phyloP scores from a whole-genome alignment of 2,329 filamentous ascomycete species.

The Aspergillus pseudonomiae region DNA sequence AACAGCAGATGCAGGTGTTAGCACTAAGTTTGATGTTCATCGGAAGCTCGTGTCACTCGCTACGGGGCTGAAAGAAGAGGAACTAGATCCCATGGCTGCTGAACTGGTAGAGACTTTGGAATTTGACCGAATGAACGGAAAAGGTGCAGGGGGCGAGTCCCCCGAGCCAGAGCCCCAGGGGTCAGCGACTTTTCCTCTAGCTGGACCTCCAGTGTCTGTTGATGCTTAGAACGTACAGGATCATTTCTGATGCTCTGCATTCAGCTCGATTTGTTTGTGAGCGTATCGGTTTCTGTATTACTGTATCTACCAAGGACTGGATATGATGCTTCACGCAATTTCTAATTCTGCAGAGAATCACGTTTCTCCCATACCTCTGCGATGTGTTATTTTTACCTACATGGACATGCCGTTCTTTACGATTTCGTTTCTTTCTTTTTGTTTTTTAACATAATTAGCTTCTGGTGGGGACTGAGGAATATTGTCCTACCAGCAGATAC shows the following conservation, averaged over 20 bases:
- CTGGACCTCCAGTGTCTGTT: slow-evolving; percentile 35
- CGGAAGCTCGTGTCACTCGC: slow-evolving; percentile 51
- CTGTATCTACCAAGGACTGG: not conserved
- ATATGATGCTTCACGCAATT: not conserved
- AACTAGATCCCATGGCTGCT: slow-evolving; percentile 50
- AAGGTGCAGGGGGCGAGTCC: slow-evolving; percentile 30
- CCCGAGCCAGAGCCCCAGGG: slow-evolving; percentile 34
- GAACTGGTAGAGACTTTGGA: slow-evolving; percentile 51
- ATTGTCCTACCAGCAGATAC: slow-evolving; percentile 38
- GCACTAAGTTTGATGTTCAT: slow-evolving; percentile 51
- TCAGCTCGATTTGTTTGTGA: slow-evolving; percentile 5
- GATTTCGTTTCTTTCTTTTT: slow-evolving; percentile 5
- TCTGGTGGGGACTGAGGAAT: slow-evolving; percentile 23
- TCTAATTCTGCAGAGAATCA: not conserved
- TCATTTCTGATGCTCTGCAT: not conserved
- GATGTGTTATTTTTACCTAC: slow-evolving; percentile 20
- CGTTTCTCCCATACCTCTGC: slow-evolving; percentile 16
- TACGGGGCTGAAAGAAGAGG: slow-evolving; percentile 51
- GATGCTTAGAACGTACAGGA: slow-evolving; percentile 29
- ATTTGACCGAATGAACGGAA: slow-evolving; percentile 45
- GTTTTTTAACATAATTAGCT: not conserved
- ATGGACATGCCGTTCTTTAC: slow-evolving; percentile 10
- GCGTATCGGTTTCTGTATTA: not conserved
- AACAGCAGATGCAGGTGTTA: slow-evolving; percentile 49
- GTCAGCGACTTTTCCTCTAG: slow-evolving; percentile 28